These are phyloP conservation scores for Fibroporia radiculosa DNA, from an alignment of 768 basidiomycete genomes.

Conservation along the genomic window DNA sequence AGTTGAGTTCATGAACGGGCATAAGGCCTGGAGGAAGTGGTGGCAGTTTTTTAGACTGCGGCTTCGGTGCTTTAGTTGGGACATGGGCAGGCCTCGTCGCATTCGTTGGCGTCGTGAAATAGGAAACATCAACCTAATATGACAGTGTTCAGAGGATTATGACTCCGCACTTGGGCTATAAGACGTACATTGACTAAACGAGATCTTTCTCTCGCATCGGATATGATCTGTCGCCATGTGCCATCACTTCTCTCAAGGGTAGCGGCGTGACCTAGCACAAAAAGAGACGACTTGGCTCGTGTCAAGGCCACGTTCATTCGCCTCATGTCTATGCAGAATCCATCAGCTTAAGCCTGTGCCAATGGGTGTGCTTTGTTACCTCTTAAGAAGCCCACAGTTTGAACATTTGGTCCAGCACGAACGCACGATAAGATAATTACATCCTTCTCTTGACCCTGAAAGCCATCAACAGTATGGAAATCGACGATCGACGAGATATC, in stretches of 20 bases:
- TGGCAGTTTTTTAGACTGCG: conserved; percentile 6
- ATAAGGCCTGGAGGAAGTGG: no score
- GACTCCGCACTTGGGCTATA: no score
- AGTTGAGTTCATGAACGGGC: conserved; percentile 13
- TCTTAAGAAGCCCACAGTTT: conserved; percentile 81
- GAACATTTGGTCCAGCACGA: conserved; percentile 80
- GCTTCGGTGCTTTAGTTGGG: conserved; percentile 6
- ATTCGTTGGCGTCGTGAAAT: conserved; percentile 10
- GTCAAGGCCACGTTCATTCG: conserved; percentile 99
- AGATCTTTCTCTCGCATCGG: conserved; percentile 62
- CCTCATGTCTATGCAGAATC: conserved; percentile 49
- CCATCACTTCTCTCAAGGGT: conserved; percentile 83
- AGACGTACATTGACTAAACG: conserved; percentile 55
- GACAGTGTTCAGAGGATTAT: neutral
- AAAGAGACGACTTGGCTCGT: conserved; percentile 91
- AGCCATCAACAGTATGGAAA: conserved; percentile 98
- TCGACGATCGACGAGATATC: conserved; percentile 67
- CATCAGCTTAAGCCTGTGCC: neutral
- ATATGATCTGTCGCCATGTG: conserved; percentile 71
- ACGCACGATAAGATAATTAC: conserved; percentile 98
- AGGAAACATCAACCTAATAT: conserved; percentile 8
- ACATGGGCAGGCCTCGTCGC: conserved; percentile 1
- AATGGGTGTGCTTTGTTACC: conserved; percentile 33
- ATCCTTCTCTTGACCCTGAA: conserved; percentile 99
- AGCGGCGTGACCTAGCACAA: conserved; percentile 84